Evolutionary conservation across 257 asterid genomes (phyloP), one percentile per base, ranked within the genome.

Genomic region (Solanum tarijense): DNA sequence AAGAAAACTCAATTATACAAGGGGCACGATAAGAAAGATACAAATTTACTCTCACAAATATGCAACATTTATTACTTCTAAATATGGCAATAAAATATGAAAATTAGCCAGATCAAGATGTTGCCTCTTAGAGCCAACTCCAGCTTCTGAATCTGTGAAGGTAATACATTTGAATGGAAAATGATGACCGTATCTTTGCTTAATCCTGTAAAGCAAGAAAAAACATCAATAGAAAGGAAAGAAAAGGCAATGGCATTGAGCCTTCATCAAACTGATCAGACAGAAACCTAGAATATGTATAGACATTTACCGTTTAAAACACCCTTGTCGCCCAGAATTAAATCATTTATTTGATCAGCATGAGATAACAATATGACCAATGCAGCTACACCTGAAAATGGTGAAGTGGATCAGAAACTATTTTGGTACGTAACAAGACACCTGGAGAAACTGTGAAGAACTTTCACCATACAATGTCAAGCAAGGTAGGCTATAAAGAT

Each of bases 321-420:
- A 66, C 94, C 96, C 90, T 91, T 92, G 31, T 91, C 91, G 39
- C 95, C 92, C 78, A 90, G 88, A 83, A 94, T 92, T 65, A 93
- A 86, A 87, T 95, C 92, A 43, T 89, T 89, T 87, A 93, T 91
- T 90, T 94, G 96, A 92, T 95, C 98, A 85, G 86, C 92, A 65
- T 94, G 96, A 90, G 98, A 93, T 90, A 96, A 72, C 90, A 96
- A 91, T 85, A 92, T 89, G 91, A 97, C 95, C 93, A 97, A 89
- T 88, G 99, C 98, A 87, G 86, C 92, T 73, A 93, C 96, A 88
- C 96, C 98, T 97, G 96, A 81, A 43, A 81, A 29, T 9, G 27
- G 39, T 14, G 68, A 27, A 27, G 39, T 43, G 60, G 36, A 46
- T 43, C 39, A 81, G 39, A 46, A 14, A 46, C 39, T 79, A 81